Percentiles rank a stretch among this genome's conserved stretches.
phyloP scores from a whole-genome alignment of 306 rosid genomes.

The Urtica urens region DNA sequence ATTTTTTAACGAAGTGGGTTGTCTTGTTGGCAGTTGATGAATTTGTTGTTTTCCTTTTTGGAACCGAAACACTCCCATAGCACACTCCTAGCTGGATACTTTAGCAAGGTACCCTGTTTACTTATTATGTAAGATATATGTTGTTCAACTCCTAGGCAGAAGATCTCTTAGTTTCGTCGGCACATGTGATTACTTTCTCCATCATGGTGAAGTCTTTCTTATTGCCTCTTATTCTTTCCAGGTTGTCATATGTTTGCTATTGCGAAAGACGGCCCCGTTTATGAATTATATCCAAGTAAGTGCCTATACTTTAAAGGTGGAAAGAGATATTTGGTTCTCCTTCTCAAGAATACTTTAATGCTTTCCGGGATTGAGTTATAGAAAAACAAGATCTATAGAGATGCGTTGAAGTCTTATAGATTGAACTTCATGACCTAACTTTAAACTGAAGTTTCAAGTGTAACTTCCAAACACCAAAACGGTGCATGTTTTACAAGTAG shows the following conservation, averaged over 20 bases:
- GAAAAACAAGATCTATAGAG: too few relatives aligned
- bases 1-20: slow-evolving; percentile 25
- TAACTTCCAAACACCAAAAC: too few relatives aligned
- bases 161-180: not conserved
- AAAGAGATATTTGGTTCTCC: not conserved
- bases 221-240: slow-evolving; percentile 25
- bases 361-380: too few relatives aligned
- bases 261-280: slow-evolving; percentile 92
- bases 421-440: too few relatives aligned
- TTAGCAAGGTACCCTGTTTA: slow-evolving; percentile 75
- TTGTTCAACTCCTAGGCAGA: slow-evolving; percentile 1
- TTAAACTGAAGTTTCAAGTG: too few relatives aligned
- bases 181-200: not conserved
- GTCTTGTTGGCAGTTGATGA: slow-evolving; percentile 72
- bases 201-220: not conserved
- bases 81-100: slow-evolving; percentile 88
- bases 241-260: slow-evolving; percentile 90
- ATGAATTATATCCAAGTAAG: slow-evolving; percentile 89
- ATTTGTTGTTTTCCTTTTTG: slow-evolving; percentile 83
- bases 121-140: slow-evolving; percentile 13
- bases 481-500: too few relatives aligned
- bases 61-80: slow-evolving; percentile 64
- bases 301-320: not conserved
- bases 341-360: not conserved
- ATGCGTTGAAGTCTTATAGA: too few relatives aligned